Base-by-base conservation (phyloP, 768 basidiomycete genomes). In the Mycena metata region DNA sequence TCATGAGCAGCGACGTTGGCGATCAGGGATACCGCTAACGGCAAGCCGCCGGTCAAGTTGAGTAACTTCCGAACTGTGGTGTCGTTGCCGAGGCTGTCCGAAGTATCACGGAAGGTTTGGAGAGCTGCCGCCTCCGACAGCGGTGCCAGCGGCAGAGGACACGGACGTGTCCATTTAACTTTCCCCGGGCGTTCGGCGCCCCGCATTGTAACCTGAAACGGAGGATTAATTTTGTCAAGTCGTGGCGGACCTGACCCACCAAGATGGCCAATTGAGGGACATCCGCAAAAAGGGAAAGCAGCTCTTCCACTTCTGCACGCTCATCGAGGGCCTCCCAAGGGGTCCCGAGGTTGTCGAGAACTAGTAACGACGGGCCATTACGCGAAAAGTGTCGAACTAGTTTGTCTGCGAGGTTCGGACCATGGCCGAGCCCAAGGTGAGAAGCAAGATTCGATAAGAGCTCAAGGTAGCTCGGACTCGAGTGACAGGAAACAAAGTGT, bases 301-400 rank as follows among this genome's bases (percentile, higher is more conserved):
- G 21, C 26, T 67, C 52, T 36, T 67, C 66, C 4, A 56, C 58
- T 11, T 55, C 30, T 6, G 19, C 24, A 5, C 60, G 50, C 12
- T 24, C 30, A 16, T 55, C 43, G 5, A 13, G 16, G 2, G 50
- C 23, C 30, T 67, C 66, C 66, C 66, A 67, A 12, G 60, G 60
- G 8, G 66, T 67, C 39, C 61, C 66, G 24, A 67, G 41, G 35
- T 67, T 67, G 46, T 67, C 66, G 1, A 67, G 46, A 5, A 67
- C 45, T 35, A 67, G 21, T 19, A 67, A 26, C 16, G 66, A n/a
- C 2, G 26, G 17, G 13, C 26, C 12, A 12, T 4, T 13, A 10
- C 30, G 4, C 24, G 49, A 51, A 5, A 49, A 33, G 50, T 57
- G 42, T 13, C 26, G 46, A 5, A 66, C 36, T 23, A 66, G 26